Evolutionary conservation across 2,329 filamentous ascomycete genomes (phyloP), one percentile per base, ranked within the genome.

Genomic region (Aspergillus vadensis): DNA sequence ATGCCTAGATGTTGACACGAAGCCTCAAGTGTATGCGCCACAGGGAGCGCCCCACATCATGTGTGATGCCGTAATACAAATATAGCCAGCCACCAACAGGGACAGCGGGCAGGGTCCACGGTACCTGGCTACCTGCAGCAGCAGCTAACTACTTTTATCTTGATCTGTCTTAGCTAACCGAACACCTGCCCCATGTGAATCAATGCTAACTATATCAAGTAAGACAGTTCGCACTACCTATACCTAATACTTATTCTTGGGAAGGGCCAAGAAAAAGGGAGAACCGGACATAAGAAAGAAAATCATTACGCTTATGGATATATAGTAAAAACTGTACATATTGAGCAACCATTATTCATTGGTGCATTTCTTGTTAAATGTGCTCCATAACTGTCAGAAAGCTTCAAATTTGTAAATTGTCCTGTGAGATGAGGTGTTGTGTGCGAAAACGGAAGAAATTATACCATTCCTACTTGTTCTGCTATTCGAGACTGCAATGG

Each of bases 1-100:
- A 54, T 56, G 50, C 39, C 9, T 51, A 62, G 19, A 73, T 76
- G 73, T 76, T 76, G 74, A 77, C 75, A 77, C 75, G 75, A 74
- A 77, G 70, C 67, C 74, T 72, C 57, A 72, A 67, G 62, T 61
- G 69, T 65, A 67, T 58, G 61, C 63, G 67, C 68, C 65, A 60
- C 57, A 55, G 55, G 52, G 52, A 36, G 54, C 39, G 58, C 63
- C 58, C 63, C 64, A 64, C 65, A 52, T 51, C 49, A 59, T 50
- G 58, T 59, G 58, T 58, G 51, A 60, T 61, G 32, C 58, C 38
- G 53, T 55, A 58, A 55, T 53, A 49, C 32, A 53, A 43, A 17
- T 21, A 23, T 23, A 21, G 41, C 41, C 19, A 44, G 41, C 41
- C 19, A 44, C 41, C 19, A 19, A 44, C 41, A 44, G 41, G 38